These are phyloP conservation scores for Spinacia oleracea DNA, from an alignment of 179 eudicot species.

Conservation along the genomic window DNA sequence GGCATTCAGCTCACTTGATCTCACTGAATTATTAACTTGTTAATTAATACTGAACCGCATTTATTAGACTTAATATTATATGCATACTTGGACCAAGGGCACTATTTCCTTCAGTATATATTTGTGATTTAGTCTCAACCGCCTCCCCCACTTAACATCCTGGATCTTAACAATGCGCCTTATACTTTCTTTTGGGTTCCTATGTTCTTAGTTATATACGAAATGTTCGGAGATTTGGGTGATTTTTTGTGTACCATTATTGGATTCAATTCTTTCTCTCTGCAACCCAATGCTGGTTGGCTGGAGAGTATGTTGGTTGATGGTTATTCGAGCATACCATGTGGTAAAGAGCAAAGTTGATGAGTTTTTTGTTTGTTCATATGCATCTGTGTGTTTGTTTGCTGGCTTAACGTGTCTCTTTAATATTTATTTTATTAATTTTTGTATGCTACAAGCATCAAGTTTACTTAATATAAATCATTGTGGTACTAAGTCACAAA, in stretches of 20 bases:
- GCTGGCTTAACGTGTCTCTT: background rate
- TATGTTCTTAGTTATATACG: conserved; percentile 39
- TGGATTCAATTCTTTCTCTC: conserved; percentile 92
- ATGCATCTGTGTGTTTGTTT: background rate
- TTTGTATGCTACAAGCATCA: conserved; percentile 5
- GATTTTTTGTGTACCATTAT: conserved; percentile 81
- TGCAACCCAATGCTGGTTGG: conserved; percentile 98
- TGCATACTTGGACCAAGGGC: too few relatives aligned
- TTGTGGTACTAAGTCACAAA: conserved; percentile 21
- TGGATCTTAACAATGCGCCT: background rate
- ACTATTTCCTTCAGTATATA: too few relatives aligned
- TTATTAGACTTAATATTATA: too few relatives aligned
- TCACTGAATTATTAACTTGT: too few relatives aligned
- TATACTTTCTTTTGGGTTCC: background rate
- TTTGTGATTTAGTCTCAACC: too few relatives aligned
- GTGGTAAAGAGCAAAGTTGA: conserved; percentile 43
- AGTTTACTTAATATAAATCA: conserved; percentile 19
- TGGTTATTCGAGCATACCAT: conserved; percentile 99
- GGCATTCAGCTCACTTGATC: too few relatives aligned
- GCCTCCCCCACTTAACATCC: background rate
- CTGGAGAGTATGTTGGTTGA: conserved; percentile 96
- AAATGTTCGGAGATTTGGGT: conserved; percentile 88
- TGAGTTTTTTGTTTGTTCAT: background rate
- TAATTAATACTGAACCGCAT: too few relatives aligned
- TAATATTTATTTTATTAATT: background rate